phyloP scores from a whole-genome alignment of 495 filamentous ascomycete species.

The Pseudomonodictys pantanalensis region DNA sequence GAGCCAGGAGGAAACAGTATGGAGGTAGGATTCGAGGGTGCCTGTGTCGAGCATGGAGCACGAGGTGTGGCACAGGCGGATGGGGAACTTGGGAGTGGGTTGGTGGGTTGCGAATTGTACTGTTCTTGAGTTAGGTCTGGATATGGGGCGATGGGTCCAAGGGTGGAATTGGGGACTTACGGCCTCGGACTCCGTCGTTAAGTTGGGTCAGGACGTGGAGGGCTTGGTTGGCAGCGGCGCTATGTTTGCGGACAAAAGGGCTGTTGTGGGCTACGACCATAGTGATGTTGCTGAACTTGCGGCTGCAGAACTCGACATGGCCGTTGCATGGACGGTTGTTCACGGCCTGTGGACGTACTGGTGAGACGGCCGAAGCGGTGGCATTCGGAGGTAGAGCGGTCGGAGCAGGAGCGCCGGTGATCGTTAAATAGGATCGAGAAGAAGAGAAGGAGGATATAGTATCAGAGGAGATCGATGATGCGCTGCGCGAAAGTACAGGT shows the following conservation, averaged over 20 bases:
- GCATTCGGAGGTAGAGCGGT: no score
- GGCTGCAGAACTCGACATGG: conserved; percentile 72
- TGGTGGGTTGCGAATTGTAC: conserved; percentile 83
- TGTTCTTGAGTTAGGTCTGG: conserved; percentile 16
- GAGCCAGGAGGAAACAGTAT: conserved; percentile 68
- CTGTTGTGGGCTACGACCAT: conserved; percentile 83
- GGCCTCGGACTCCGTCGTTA: conserved; percentile 80
- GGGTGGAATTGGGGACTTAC: conserved; percentile 42
- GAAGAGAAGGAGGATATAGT: no score
- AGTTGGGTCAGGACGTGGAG: conserved; percentile 67
- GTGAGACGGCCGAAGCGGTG: neutral
- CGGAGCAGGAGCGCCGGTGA: no score
- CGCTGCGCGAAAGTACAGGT: no score
- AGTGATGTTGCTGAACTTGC: conserved; percentile 84
- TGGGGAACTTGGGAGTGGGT: conserved; percentile 53
- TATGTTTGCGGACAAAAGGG: conserved; percentile 66
- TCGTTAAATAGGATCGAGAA: no score
- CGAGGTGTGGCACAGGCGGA: conserved; percentile 68
- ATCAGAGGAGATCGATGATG: no score
- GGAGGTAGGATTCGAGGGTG: conserved; percentile 69
- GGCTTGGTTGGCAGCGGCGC: conserved; percentile 74
- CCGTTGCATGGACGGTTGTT: conserved; percentile 65
- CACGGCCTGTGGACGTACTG: conserved; percentile 19
- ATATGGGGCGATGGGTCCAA: neutral
- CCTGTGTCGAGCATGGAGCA: conserved; percentile 78